A percentile compares a stretch with the other conserved stretches of the same genome.
These are phyloP conservation scores for Gonapodya prolifera DNA, from an alignment of 192 early-diverging fungal species.

Conservation along the genomic window DNA sequence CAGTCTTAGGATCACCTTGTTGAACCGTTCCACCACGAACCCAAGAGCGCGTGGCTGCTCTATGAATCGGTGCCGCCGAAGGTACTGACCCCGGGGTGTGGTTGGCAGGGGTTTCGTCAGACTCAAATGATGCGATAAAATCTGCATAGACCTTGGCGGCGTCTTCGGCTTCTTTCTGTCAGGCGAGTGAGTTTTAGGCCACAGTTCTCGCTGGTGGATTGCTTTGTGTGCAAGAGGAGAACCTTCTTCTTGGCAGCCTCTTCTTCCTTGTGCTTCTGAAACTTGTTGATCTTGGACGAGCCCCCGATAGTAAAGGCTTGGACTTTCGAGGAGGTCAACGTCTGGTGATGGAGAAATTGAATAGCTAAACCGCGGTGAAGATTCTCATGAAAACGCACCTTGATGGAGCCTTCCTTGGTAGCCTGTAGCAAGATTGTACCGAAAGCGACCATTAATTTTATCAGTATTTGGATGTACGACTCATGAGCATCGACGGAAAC, in stretches of 20 bases:
- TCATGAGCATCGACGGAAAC: too few species aligned
- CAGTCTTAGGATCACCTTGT: too few species aligned
- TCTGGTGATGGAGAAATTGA: too few species aligned
- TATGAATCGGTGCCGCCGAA: background rate
- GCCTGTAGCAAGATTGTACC: too few species aligned
- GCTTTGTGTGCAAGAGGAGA: background rate
- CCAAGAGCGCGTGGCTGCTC: background rate
- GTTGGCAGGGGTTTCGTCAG: slow-evolving; percentile 14
- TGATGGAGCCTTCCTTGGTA: background rate
- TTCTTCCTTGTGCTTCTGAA: slow-evolving; percentile 67
- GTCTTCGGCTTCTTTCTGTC: slow-evolving; percentile 55
- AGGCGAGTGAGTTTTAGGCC: slow-evolving; percentile 10
- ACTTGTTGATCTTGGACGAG: slow-evolving; percentile 52
- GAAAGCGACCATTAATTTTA: too few species aligned
- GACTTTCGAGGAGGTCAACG: slow-evolving; percentile 46
- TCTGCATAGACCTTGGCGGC: slow-evolving; percentile 63
- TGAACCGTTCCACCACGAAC: background rate
- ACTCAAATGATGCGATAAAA: slow-evolving; percentile 70
- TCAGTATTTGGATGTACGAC: too few species aligned
- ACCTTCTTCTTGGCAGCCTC: slow-evolving; percentile 60
- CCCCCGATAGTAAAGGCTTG: slow-evolving; percentile 52
- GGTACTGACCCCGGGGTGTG: too few species aligned
- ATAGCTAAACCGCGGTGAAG: too few species aligned
- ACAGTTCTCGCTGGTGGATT: slow-evolving; percentile 6
- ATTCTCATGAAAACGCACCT: background rate